Conservation (phyloP, 257 asterid species). For the Nicotiana attenuata region DNA sequence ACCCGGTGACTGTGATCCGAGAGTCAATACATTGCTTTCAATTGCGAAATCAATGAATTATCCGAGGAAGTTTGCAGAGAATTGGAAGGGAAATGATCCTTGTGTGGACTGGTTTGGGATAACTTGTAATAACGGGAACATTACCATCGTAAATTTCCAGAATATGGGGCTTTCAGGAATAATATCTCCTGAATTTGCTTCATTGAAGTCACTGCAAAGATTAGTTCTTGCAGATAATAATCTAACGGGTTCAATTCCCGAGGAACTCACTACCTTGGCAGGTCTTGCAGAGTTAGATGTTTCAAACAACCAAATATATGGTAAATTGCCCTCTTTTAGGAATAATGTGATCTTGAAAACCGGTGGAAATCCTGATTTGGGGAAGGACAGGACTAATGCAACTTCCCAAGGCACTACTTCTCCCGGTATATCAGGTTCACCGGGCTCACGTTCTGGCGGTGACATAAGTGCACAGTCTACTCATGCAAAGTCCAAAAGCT, state of each 20-base stretch:
- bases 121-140: slow-evolving; percentile 63
- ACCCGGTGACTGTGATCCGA: slow-evolving; percentile 76
- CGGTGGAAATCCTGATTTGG: slow-evolving; percentile 71
- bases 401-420: slow-evolving; percentile 26
- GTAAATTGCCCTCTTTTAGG: slow-evolving; percentile 63
- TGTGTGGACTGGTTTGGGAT: slow-evolving; percentile 82
- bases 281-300: slow-evolving; percentile 60
- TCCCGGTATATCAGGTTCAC: slow-evolving; percentile 16
- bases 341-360: slow-evolving; percentile 46
- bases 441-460: slow-evolving; percentile 15
- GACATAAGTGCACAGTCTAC: neutral
- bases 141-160: slow-evolving; percentile 73
- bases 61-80: slow-evolving; percentile 63
- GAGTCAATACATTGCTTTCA: slow-evolving; percentile 52
- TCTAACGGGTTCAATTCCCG: slow-evolving; percentile 68
- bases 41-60: slow-evolving; percentile 48
- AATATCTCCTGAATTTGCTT: slow-evolving; percentile 61
- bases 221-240: slow-evolving; percentile 72
- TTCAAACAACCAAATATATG: slow-evolving; percentile 68
- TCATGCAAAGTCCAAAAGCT: slow-evolving; percentile 29
- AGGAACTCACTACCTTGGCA: slow-evolving; percentile 50
- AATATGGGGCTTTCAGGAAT: slow-evolving; percentile 72
- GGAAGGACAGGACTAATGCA: slow-evolving; percentile 39
- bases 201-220: slow-evolving; percentile 55
- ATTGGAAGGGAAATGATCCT: slow-evolving; percentile 82